These are phyloP conservation scores for Chalciporus chontae DNA, from an alignment of 768 basidiomycete species.

Conservation along the genomic window DNA sequence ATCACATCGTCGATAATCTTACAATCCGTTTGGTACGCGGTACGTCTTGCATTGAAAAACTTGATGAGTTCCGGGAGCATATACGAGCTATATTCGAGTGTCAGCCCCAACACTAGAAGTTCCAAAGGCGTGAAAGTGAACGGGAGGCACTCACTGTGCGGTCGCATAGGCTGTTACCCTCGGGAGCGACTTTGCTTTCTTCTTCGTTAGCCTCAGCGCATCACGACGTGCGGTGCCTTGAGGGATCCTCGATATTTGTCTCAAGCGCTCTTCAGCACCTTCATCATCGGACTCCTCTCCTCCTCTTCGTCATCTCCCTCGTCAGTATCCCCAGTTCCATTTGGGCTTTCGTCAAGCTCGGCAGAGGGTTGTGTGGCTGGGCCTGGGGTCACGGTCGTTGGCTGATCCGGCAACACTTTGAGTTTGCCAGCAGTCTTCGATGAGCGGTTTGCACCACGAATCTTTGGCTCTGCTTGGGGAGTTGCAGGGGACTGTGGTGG, in stretches of 20 bases:
- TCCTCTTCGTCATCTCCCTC: slow-evolving; percentile 68
- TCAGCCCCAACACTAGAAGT: not conserved
- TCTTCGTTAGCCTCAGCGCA: slow-evolving; percentile 86
- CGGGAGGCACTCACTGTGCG: slow-evolving; percentile 54
- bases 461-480: slow-evolving; percentile 43
- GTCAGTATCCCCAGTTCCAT: slow-evolving; percentile 60
- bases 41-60: slow-evolving; percentile 81
- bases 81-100: slow-evolving; percentile 61
- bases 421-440: slow-evolving; percentile 84
- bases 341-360: slow-evolving; percentile 41
- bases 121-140: not conserved
- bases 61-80: slow-evolving; percentile 83
- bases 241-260: slow-evolving; percentile 87
- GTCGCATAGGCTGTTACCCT: slow-evolving; percentile 97
- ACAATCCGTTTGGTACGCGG: slow-evolving; percentile 81
- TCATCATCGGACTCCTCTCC: slow-evolving; percentile 46
- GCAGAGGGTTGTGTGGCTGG: slow-evolving; percentile 27
- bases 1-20: slow-evolving; percentile 91
- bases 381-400: slow-evolving; percentile 51
- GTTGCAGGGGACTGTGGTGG: slow-evolving; percentile 9
- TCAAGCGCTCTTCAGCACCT: slow-evolving; percentile 53
- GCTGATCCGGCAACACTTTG: slow-evolving; percentile 85
- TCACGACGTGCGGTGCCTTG: slow-evolving; percentile 92
- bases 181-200: slow-evolving; percentile 88
- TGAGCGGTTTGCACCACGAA: slow-evolving; percentile 71